Percentiles rank a stretch among this genome's conserved stretches.
These are phyloP conservation scores for Starmera amethionina DNA, from an alignment of 805 yeast species.

Conservation along the genomic window DNA sequence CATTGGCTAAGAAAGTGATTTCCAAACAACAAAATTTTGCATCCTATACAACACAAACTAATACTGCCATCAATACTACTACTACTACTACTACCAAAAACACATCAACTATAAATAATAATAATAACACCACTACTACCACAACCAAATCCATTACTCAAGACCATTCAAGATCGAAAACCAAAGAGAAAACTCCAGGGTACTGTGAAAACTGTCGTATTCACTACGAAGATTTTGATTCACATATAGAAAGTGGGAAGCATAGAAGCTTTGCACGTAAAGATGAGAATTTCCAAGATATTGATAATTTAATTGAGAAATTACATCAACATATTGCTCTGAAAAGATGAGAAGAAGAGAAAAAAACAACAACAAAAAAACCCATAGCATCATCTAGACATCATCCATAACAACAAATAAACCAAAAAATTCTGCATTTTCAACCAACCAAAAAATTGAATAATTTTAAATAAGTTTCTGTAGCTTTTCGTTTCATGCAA, in stretches of 20 bases:
- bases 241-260: conserved; percentile 57
- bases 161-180: background rate
- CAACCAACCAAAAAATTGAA: background rate
- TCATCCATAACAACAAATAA: background rate
- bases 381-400: background rate
- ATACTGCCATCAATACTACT: conserved; percentile 1
- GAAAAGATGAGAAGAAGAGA: background rate
- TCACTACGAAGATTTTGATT: conserved; percentile 69
- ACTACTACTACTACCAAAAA: no score
- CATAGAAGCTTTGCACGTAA: conserved; percentile 75
- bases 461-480: background rate
- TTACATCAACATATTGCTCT: no score
- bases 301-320: conserved; percentile 53
- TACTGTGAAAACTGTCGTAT: conserved; percentile 92
- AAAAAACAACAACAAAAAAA: no score
- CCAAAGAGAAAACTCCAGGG: conserved; percentile 39
- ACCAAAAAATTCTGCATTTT: background rate
- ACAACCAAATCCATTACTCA: background rate
- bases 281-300: conserved; percentile 60
- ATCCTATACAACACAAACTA: conserved; percentile 1
- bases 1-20: conserved; percentile 34
- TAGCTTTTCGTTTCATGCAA: background rate
- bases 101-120: conserved; percentile 4
- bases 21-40: conserved; percentile 9
- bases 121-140: conserved; percentile 2